phyloP scores from a whole-genome alignment of 1,284 basidiomycete genomes.

The Cystobasidium pallidum region DNA sequence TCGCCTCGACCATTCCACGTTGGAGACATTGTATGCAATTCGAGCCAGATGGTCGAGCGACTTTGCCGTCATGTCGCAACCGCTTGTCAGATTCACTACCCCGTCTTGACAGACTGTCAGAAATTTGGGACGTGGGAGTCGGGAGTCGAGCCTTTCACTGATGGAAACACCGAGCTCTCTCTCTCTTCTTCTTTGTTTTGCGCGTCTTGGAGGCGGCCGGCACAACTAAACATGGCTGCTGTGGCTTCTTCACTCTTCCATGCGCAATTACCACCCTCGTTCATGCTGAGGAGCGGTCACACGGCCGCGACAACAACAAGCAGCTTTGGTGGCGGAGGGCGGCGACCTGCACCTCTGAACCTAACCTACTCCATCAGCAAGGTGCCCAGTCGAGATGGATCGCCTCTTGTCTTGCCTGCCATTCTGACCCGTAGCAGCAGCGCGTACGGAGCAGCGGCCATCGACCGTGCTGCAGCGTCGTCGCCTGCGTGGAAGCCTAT shows the following conservation, averaged over 20 bases:
- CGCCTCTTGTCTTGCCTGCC: slow-evolving; percentile 29
- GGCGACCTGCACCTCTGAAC: slow-evolving; percentile 25
- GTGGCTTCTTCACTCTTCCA: background rate
- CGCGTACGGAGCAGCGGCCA: slow-evolving; percentile 5
- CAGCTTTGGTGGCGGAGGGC: slow-evolving; percentile 16
- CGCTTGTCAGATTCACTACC: background rate
- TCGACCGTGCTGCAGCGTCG: background rate
- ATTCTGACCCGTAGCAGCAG: slow-evolving; percentile 18
- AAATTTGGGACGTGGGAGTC: background rate
- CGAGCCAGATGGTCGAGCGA: background rate
- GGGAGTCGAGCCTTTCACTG: background rate
- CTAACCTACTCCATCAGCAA: slow-evolving; percentile 34
- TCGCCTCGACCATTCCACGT: background rate
- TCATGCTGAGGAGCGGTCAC: background rate
- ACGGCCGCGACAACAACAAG: background rate
- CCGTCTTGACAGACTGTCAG: background rate
- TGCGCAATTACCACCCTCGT: background rate
- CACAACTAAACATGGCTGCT: slow-evolving; percentile 1
- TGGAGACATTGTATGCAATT: background rate
- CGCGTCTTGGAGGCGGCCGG: background rate
- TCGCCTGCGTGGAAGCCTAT: slow-evolving; percentile 5
- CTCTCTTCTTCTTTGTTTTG: background rate
- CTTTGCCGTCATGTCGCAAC: slow-evolving; percentile 3
- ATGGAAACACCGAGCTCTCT: background rate
- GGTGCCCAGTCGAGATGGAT: slow-evolving; percentile 32